Evolutionary conservation across 2,329 filamentous ascomycete species (phyloP), one percentile per base, ranked within the genome.

Genomic region (Cladosporium austrohemisphaericum): DNA sequence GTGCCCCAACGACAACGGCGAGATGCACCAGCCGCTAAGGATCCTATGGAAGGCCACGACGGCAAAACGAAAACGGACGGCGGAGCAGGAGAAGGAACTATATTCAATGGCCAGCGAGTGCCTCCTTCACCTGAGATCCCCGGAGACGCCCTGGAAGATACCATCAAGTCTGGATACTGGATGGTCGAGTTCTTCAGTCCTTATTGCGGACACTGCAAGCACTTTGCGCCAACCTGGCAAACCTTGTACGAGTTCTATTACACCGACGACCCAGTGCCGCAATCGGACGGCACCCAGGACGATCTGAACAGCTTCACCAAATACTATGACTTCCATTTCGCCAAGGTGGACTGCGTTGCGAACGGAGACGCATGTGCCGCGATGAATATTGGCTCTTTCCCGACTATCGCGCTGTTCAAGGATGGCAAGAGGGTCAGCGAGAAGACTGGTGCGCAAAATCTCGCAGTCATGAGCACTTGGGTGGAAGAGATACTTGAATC

Each of bases 191-290:
- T 71, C 66, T 77, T 68, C 61, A 76, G 73, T 43, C 75, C 75
- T 10, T 68, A 69, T 54, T 77, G 75, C 68, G 77, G 77, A 38
- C 89, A 95, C 68, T 96, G 91, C 72, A 78, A 78, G 65, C 75
- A 78, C 41, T 87, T 89, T 62, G 89, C 88, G 45, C 93, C 93
- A 6, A 84, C 81, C 43, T 96, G 83, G 76, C 90, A 97, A 70
- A 96, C 91, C 4, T 70, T 92, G 11, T 95, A 97, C 76, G 93
- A 98, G 72, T 96, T 84, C 69, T 98, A 96, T 73, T 83, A 88
- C 72, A 96, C 91, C 29, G 93, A 88, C 29, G 84, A 89, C 60
- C 85, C 86, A 13, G 72, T 84, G 41, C 69, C 75, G 53, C 68
- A 74, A 44, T 70, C 75, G 41, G 68, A 76, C 18, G 69, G 72